phyloP scores from a whole-genome alignment of 495 filamentous ascomycete genomes.

The Trichoderma erinaceum region DNA sequence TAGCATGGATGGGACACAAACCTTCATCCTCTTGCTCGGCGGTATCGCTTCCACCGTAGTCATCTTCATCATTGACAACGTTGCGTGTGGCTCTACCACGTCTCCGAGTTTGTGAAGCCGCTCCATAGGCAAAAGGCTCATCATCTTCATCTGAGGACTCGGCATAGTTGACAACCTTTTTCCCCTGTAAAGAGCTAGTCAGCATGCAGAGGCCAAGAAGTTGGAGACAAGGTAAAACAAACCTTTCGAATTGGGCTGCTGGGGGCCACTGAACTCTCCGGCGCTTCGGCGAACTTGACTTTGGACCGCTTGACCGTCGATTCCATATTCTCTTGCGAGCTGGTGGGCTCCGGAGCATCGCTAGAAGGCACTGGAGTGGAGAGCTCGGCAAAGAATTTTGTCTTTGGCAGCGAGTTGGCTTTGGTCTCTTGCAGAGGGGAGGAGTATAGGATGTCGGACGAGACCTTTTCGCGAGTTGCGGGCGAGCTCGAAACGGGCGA shows the following conservation, averaged over 20 bases:
- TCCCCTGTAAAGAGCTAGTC: constrained; percentile 36
- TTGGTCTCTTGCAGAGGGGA: constrained; percentile 42
- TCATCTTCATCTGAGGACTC: constrained; percentile 59
- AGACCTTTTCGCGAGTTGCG: constrained; percentile 22
- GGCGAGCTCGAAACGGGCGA: constrained; percentile 34
- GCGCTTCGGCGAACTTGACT: constrained; percentile 19
- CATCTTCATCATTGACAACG: constrained; percentile 49
- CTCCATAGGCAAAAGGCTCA: constrained; percentile 45
- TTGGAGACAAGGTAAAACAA: constrained; percentile 5
- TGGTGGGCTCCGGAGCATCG: constrained; percentile 53
- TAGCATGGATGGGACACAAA: constrained; percentile 17
- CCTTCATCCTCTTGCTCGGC: constrained; percentile 58
- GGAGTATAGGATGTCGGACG: constrained; percentile 19
- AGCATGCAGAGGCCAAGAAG: neutral
- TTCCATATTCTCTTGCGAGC: constrained; percentile 48
- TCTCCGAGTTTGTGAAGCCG: constrained; percentile 24
- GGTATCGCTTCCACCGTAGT: constrained; percentile 56
- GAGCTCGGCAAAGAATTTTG: constrained; percentile 30
- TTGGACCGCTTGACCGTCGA: constrained; percentile 15
- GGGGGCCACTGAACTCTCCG: constrained; percentile 4
- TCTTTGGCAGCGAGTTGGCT: constrained; percentile 34
- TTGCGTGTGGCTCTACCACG: constrained; percentile 30
- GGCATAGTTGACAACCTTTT: constrained; percentile 56
- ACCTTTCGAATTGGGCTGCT: constrained; percentile 62
- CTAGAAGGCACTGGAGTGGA: constrained; percentile 78